Conservation (phyloP, 164 flowering plant species). For the Tinospora cordifolia region DNA sequence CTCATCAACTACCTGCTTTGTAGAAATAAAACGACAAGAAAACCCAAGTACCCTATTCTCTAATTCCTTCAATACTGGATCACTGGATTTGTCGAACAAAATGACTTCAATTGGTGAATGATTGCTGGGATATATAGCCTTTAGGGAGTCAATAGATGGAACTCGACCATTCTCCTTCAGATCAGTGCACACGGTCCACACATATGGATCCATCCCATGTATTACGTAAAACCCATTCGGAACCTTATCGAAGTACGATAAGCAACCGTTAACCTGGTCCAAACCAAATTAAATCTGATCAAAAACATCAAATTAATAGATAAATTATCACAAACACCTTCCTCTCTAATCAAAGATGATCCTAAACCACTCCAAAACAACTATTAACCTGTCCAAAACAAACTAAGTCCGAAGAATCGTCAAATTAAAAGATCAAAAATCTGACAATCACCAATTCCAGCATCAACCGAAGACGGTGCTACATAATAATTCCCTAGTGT, state of each 20-base stretch:
- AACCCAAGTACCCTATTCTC: constrained; percentile 48
- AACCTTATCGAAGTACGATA: constrained; percentile 78
- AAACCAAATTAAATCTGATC: constrained; percentile 11
- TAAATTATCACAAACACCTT: background rate
- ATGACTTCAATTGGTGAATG: constrained; percentile 67
- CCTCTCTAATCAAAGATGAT: background rate
- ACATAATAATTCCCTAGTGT: too few species aligned
- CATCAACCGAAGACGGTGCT: too few species aligned
- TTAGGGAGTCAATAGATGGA: constrained; percentile 80
- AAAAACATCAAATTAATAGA: background rate
- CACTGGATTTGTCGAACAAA: constrained; percentile 66
- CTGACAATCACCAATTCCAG: too few species aligned
- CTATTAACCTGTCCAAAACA: background rate
- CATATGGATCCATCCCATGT: constrained; percentile 83
- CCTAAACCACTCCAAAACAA: background rate
- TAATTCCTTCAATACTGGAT: constrained; percentile 65
- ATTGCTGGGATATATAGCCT: constrained; percentile 42
- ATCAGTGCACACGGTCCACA: constrained; percentile 84
- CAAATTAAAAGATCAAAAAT: background rate
- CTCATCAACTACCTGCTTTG: constrained; percentile 75
- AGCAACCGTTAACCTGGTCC: constrained; percentile 80
- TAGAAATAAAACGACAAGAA: constrained; percentile 53
- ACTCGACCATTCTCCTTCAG: constrained; percentile 76
- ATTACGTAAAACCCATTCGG: constrained; percentile 91
- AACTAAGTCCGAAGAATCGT: background rate